Conservation (phyloP, 1,139 yeast genomes). For the Suhomyces panamericanus region DNA sequence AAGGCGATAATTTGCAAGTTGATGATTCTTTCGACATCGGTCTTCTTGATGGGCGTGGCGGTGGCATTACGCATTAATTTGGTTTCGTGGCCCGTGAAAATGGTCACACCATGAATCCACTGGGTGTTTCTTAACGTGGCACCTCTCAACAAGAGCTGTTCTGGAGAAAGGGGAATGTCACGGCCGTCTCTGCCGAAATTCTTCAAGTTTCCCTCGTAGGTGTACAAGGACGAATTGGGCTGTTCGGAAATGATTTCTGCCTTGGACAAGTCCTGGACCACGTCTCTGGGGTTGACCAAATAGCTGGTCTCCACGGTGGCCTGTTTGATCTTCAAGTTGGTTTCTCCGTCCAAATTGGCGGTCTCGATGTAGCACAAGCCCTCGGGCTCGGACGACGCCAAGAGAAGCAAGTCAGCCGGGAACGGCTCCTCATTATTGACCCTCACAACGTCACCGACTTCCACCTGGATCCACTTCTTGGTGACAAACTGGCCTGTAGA, state of each 20-base stretch:
- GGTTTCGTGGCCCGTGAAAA: constrained; percentile 97
- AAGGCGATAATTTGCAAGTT: constrained; percentile 88
- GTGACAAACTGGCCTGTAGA: constrained; percentile 58
- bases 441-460: constrained; percentile 88
- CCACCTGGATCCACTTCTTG: constrained; percentile 82
- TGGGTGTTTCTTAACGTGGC: constrained; percentile 93
- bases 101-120: constrained; percentile 92
- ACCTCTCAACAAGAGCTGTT: constrained; percentile 88
- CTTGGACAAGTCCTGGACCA: constrained; percentile 39
- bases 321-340: constrained; percentile 93
- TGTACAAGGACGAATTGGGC: constrained; percentile 91
- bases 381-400: constrained; percentile 96
- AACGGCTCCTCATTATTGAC: constrained; percentile 87
- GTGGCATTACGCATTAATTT: constrained; percentile 98
- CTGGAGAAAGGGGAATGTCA: constrained; percentile 76
- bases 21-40: constrained; percentile 95
- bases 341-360: constrained; percentile 96
- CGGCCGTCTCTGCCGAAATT: constrained; percentile 48
- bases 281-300: constrained; percentile 66
- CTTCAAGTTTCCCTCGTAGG: constrained; percentile 85
- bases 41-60: constrained; percentile 94
- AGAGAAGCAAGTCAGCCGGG: constrained; percentile 86
- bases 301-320: constrained; percentile 75
- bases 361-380: constrained; percentile 97
- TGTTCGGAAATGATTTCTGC: constrained; percentile 72